Percentiles rank a stretch among this genome's conserved stretches.
phyloP scores from a whole-genome alignment of 108 stramenopile species.

The Stephanodiscus minutulus region DNA sequence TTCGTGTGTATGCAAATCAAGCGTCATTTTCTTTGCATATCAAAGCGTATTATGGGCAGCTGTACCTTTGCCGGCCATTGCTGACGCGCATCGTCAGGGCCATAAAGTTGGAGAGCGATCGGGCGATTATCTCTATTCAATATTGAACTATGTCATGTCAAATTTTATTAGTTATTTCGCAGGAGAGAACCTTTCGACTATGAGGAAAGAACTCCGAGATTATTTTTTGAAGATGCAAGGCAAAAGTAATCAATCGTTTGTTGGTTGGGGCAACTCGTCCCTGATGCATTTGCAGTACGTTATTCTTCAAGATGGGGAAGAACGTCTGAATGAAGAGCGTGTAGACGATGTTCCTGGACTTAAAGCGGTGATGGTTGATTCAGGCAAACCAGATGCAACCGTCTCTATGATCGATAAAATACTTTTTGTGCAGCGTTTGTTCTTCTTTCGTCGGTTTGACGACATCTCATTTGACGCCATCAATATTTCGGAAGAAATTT shows the following conservation, averaged over 20 bases:
- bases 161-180: slow-evolving; percentile 9
- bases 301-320: neutral
- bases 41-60: slow-evolving; percentile 4
- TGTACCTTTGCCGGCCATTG: slow-evolving; percentile 19
- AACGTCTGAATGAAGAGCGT: neutral
- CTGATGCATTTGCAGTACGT: neutral
- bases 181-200: slow-evolving; percentile 1
- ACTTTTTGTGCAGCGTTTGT: neutral
- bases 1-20: slow-evolving; percentile 1
- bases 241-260: neutral
- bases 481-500: neutral
- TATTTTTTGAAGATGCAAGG: slow-evolving; percentile 1
- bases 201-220: slow-evolving; percentile 12
- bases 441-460: slow-evolving; percentile 12
- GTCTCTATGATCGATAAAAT: neutral
- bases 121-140: slow-evolving; percentile 9
- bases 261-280: neutral
- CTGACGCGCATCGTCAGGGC: slow-evolving; percentile 8
- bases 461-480: neutral
- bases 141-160: neutral
- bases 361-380: neutral
- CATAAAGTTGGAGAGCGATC: slow-evolving; percentile 5
- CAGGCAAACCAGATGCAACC: neutral
- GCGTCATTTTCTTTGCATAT: neutral
- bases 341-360: neutral